Base-by-base conservation (phyloP, 2,329 filamentous ascomycete species). In the Aspergillus pseudoterreus region DNA sequence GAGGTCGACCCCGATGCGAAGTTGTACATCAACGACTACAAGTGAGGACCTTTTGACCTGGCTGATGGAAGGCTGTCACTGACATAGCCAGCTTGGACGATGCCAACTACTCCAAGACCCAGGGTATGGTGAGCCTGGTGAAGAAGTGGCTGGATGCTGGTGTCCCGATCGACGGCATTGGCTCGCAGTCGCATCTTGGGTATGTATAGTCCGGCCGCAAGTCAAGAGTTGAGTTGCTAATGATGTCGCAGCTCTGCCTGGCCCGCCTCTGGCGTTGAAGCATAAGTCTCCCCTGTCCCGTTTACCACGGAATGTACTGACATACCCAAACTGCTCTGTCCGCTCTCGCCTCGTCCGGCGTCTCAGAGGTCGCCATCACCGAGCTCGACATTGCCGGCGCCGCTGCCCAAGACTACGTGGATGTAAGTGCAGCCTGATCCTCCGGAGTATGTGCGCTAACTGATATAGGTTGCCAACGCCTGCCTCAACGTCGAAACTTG, bases 11-110 rank as follows among this genome's bases (percentile, higher is more conserved):
- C 86, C 3, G 62, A 70, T 51, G 85, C 83, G 3, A 86, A 85
- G 71, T 76, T 90, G 36, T 91, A 88, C 75, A 87, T 90, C 72
- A 91, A 90, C 70, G 86, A 90, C 64, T 78, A 76, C 66, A 78
- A 78, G 68, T 72, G 51, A 61, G 65, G 44, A 4, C 17, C 10
- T 14, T 14, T 36, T 14, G 6, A 17, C 27, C 6, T 30, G 10
- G 11, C 10, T 22, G 21, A 2, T 15, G 10, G 10, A 42, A 27
- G 5, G 17, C 19, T 9, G 38, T 11, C 41, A 24, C 46, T 45
- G 45, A 8, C 11, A 1, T 19, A 4, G 14, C 79, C 71, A 87
- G 87, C 73, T 78, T 87, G 49, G 85, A 87, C 71, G 75, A 69
- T 39, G 77, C 84, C 15, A 77, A 60, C 57, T 79, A 79, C 61